Evolutionary conservation across 140 eudicot species (phyloP), one percentile per base, ranked within the genome.

Genomic region (Cichorium intybus): DNA sequence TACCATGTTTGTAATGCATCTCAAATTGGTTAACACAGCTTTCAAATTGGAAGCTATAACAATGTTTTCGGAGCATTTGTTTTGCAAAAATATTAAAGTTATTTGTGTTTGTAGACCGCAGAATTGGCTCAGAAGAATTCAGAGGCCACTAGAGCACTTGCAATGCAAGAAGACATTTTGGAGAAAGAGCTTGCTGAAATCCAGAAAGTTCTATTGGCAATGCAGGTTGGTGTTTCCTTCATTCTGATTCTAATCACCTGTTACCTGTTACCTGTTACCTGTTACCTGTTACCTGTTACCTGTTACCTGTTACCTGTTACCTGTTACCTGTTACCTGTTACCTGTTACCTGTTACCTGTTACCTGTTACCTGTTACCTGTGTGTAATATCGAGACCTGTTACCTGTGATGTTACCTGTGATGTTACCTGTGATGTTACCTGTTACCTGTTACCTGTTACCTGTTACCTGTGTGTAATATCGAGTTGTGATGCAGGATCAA

Each of bases 161-260:
- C 99, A 61, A 75, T 66, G 62, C 95, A 84, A 80, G 95, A 78
- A 78, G 95, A 86, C 80, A 73, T 64, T 43, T 76, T 94, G 76
- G 97, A 94, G 79, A 89, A 89, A 77, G 99, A 94, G 80, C 95
- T 94, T 57, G 85, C 70, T 57, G 99, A 94, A 86, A 85, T 94
- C 52, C 99, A 94, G 76, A 89, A 86, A 27, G 95, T 89, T 78
- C 77, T 94, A 51, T 81, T 94, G 68, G 97, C 97, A 57, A 94
- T 94, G 99, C 99, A 94, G 95, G 99, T 94, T 5, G 31, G 60
- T 70, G 27, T 7, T 48, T 46, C 29, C n/a, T 34, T 39, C 15
- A 46, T 31, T 24, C n/a, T 34, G 23, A 16, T 43, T 23, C 15
- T 52, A 23, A 26, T 14, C 17, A 43, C 34, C 7, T 43, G 49